These are phyloP conservation scores for Boletus smithii DNA, from an alignment of 1,284 basidiomycete species.

Conservation along the genomic window DNA sequence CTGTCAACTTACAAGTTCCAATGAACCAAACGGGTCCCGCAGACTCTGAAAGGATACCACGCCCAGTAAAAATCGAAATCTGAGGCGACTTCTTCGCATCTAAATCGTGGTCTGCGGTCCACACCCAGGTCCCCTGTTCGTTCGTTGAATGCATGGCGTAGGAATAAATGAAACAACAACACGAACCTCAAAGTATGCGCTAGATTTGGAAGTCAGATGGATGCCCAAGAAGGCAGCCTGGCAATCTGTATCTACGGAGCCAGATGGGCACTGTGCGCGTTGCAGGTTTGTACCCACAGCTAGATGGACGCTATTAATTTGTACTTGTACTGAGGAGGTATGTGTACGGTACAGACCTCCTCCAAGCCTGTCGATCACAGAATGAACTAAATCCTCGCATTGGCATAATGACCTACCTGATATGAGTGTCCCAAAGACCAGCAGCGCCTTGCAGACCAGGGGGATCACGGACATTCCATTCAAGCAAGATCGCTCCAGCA, in stretches of 20 bases:
- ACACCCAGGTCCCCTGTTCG: conserved; percentile 49
- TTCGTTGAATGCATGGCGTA: neutral
- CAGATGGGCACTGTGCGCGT: conserved; percentile 35
- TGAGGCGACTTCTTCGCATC: conserved; percentile 36
- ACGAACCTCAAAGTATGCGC: conserved; percentile 47
- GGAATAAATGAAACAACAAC: neutral
- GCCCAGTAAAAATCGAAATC: conserved; percentile 43
- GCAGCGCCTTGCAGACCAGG: conserved; percentile 47
- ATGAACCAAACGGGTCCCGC: conserved; percentile 49
- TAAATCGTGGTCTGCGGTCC: conserved; percentile 55
- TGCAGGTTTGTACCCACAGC: conserved; percentile 45
- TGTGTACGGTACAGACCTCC: conserved; percentile 30
- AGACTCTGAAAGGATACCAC: conserved; percentile 55
- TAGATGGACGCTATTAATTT: conserved; percentile 4
- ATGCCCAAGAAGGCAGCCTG: conserved; percentile 53
- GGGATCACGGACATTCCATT: conserved; percentile 57
- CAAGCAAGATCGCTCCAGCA: conserved; percentile 53
- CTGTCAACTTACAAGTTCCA: conserved; percentile 36
- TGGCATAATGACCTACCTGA: conserved; percentile 15
- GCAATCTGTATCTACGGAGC: conserved; percentile 36
- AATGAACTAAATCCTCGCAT: neutral
- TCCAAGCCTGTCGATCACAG: conserved; percentile 24
- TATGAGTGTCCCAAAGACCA: conserved; percentile 58
- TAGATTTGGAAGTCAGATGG: conserved; percentile 48
- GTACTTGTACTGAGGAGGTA: no score